Evolutionary conservation across 2,329 filamentous ascomycete species (phyloP).

Genomic region (Ophiosphaerella herpotricha): DNA sequence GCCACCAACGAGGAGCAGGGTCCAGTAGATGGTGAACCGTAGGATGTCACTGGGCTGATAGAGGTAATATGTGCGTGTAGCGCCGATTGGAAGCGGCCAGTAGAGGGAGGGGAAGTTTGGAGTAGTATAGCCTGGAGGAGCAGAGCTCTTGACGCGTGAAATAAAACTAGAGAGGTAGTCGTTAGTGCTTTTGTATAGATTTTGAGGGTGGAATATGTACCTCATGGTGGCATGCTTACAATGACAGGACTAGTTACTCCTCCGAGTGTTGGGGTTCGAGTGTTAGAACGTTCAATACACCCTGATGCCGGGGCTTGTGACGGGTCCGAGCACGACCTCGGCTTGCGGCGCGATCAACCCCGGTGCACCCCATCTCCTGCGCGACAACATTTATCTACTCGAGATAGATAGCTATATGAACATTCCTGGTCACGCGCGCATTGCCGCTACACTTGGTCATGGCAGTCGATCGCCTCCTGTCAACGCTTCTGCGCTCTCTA

Average conservation of each 20-base stretch:
- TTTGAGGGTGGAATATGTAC: conserved; percentile 13
- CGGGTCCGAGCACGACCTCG: conserved; percentile 35
- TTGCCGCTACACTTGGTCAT: conserved; percentile 49
- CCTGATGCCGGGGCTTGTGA: conserved; percentile 8
- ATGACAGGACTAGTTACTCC: not conserved
- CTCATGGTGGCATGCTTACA: conserved; percentile 39
- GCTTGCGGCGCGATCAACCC: conserved; percentile 27
- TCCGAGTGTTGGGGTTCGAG: not conserved
- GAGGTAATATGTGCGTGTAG: conserved; percentile 66
- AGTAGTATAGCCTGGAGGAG: conserved; percentile 64
- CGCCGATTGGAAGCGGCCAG: conserved; percentile 66
- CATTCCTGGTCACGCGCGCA: conserved; percentile 1
- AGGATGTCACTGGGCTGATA: conserved; percentile 79
- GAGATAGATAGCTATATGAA: conserved; percentile 1
- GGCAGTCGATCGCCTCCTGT: conserved; percentile 70
- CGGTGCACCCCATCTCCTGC: conserved; percentile 9
- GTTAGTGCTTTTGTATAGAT: not conserved
- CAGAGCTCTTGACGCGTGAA: conserved; percentile 51
- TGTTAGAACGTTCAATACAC: not conserved
- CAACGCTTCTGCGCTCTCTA: conserved; percentile 67
- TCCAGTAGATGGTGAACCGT: conserved; percentile 88
- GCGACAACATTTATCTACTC: not conserved
- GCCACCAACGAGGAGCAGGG: conserved; percentile 74
- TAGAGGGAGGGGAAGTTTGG: conserved; percentile 83
- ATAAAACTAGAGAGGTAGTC: conserved; percentile 44